A percentile compares a stretch with the other conserved stretches of the same genome.
Conservation (phyloP, 192 early-diverging fungal species). For the Podila clonocystis region DNA sequence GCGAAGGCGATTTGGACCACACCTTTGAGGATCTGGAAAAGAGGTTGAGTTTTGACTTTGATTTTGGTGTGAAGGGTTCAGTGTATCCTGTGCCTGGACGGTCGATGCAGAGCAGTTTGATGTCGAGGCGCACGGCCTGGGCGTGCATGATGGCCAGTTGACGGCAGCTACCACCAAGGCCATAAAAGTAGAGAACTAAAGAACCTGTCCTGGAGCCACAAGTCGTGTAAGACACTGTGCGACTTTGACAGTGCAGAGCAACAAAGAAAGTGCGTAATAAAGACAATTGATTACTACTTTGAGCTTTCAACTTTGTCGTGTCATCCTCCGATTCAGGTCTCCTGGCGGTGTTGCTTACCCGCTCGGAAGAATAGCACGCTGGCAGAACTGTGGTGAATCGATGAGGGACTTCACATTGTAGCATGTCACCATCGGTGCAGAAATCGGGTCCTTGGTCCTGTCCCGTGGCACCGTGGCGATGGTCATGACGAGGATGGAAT, state of each 20-base stretch:
- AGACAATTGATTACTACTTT: background rate
- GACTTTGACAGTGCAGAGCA: background rate
- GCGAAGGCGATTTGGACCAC: background rate
- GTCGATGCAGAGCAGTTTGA: slow-evolving; percentile 33
- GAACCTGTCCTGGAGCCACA: slow-evolving; percentile 41
- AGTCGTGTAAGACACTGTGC: slow-evolving; percentile 31
- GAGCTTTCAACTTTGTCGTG: background rate
- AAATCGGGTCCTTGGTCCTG: slow-evolving; percentile 22
- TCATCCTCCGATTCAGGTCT: too few species aligned
- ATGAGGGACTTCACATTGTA: slow-evolving; percentile 34
- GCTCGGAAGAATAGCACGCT: slow-evolving; percentile 22
- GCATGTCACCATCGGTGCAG: slow-evolving; percentile 35
- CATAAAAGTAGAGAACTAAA: slow-evolving; percentile 32
- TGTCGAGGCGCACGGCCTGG: slow-evolving; percentile 39
- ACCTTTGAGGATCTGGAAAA: slow-evolving; percentile 5
- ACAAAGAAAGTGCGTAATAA: background rate
- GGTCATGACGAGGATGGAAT: background rate
- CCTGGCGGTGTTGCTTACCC: slow-evolving; percentile 14
- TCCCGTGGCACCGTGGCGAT: slow-evolving; percentile 20
- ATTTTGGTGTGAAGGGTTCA: slow-evolving; percentile 20
- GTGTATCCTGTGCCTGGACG: slow-evolving; percentile 41
- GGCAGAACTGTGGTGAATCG: slow-evolving; percentile 41
- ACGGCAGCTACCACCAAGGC: slow-evolving; percentile 39
- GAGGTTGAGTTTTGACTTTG: slow-evolving; percentile 3
- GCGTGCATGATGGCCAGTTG: slow-evolving; percentile 40